These are phyloP conservation scores for Silene latifolia DNA, from an alignment of 148 eudicot genomes.

Conservation along the genomic window DNA sequence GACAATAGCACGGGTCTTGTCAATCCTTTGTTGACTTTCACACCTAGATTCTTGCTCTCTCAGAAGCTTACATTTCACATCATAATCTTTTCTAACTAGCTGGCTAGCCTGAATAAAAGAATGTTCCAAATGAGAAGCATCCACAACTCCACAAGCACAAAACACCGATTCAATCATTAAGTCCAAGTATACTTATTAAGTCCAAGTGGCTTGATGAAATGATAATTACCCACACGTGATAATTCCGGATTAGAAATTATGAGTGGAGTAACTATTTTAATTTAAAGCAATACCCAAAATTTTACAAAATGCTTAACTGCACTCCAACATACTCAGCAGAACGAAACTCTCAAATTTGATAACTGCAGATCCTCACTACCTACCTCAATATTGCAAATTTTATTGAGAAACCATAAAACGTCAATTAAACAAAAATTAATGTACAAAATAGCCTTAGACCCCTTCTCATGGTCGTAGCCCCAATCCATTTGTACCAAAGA, in stretches of 20 bases:
- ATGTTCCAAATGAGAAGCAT: conserved; percentile 7
- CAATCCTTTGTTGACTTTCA: conserved; percentile 46
- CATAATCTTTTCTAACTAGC: conserved; percentile 63
- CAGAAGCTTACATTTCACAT: conserved; percentile 66
- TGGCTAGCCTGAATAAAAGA: conserved; percentile 70
- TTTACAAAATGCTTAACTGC: background rate
- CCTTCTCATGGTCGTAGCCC: background rate
- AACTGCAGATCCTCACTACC: background rate
- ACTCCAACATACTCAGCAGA: background rate
- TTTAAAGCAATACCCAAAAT: background rate
- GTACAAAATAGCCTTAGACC: no score
- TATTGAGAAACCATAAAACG: background rate
- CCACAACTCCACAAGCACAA: conserved; percentile 1
- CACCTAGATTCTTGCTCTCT: conserved; percentile 71
- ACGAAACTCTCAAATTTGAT: background rate
- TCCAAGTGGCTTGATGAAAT: background rate
- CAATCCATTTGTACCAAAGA: background rate
- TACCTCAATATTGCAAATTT: background rate
- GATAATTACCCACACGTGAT: background rate
- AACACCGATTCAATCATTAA: background rate
- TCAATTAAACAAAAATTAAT: no score
- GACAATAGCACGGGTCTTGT: conserved; percentile 83
- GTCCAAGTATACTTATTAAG: no score
- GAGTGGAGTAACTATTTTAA: background rate
- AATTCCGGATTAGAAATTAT: background rate